phyloP scores from a whole-genome alignment of 108 stramenopile species.

The Cyclotella cryptica region DNA sequence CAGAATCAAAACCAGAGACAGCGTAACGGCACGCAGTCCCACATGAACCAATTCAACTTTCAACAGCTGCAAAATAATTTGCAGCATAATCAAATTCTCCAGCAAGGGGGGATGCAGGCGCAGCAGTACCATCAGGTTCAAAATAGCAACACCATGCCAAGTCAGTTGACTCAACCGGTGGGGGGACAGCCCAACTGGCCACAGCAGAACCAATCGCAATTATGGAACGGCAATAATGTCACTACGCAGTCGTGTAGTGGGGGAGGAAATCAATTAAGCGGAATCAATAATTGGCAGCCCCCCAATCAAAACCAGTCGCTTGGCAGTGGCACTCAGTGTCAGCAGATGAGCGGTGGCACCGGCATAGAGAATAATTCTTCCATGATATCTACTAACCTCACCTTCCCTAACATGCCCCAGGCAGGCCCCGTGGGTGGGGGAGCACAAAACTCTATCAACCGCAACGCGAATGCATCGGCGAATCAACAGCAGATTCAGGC shows the following conservation, averaged over 20 bases:
- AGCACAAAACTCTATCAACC: neutral
- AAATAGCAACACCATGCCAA: neutral
- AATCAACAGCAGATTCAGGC: constrained; percentile 8
- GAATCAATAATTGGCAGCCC: neutral
- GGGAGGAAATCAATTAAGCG: neutral
- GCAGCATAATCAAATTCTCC: no score
- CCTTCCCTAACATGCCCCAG: neutral
- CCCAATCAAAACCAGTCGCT: neutral
- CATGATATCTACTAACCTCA: neutral
- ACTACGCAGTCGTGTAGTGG: neutral
- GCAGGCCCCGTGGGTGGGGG: neutral
- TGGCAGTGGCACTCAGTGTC: neutral
- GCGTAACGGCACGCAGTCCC: no score
- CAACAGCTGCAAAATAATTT: no score
- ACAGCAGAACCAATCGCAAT: neutral
- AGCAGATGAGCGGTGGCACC: neutral
- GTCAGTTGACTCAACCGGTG: neutral
- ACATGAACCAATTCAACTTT: no score
- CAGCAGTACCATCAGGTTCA: neutral
- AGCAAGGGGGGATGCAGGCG: neutral
- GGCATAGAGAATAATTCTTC: neutral
- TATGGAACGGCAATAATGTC: neutral
- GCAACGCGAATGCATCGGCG: neutral
- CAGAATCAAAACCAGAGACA: no score
- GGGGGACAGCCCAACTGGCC: neutral